These are phyloP conservation scores for Amniculicola lignicola DNA, from an alignment of 495 filamentous ascomycete species.

Conservation along the genomic window DNA sequence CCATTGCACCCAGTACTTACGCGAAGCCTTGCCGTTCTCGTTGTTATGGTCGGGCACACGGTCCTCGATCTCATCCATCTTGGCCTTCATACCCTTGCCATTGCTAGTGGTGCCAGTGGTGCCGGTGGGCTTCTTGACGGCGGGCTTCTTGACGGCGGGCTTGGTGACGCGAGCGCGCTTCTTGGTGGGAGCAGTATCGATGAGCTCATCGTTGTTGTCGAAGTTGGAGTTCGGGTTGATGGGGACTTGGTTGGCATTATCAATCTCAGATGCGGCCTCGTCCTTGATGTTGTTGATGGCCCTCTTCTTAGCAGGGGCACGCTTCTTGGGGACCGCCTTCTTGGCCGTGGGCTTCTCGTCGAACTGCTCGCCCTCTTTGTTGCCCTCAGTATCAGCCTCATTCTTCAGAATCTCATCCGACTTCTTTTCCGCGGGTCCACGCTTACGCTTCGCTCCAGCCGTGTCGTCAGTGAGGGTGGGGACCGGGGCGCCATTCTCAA, in stretches of 20 bases:
- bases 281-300: neutral
- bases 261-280: neutral
- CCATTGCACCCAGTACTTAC: no score
- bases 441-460: neutral
- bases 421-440: neutral
- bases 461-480: neutral
- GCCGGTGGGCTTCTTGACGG: neutral
- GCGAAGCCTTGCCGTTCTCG: no score
- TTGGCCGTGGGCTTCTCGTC: constrained; percentile 5
- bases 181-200: neutral
- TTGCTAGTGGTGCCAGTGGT: neutral
- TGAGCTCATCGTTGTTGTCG: neutral
- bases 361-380: neutral
- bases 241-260: neutral
- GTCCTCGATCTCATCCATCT: neutral
- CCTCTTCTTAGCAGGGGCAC: neutral
- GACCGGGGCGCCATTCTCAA: constrained; percentile 7
- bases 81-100: no score
- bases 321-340: neutral
- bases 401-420: neutral
- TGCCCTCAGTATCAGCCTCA: neutral
- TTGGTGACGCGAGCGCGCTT: neutral
- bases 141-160: neutral
- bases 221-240: no score
- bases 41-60: no score